Conservation (phyloP, 2,329 filamentous ascomycete species). For the Cryphonectria naterciae region DNA sequence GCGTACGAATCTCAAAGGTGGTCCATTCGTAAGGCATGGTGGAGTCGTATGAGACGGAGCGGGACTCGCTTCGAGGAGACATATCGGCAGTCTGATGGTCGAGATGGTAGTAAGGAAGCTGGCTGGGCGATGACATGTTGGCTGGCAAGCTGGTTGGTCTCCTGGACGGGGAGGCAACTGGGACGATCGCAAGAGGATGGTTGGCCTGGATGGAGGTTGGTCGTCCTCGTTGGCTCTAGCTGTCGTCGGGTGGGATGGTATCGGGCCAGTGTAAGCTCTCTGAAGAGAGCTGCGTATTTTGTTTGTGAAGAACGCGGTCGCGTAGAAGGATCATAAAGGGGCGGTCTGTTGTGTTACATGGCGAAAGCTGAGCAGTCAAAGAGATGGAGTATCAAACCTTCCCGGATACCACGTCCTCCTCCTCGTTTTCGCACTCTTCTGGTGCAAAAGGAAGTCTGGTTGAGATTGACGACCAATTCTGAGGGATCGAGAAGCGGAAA, state of each 20-base stretch:
- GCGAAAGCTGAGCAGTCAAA: neutral
- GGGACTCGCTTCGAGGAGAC: neutral
- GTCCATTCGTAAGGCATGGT: conserved; percentile 12
- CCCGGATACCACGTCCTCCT: neutral
- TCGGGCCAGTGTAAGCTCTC: neutral
- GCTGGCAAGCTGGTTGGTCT: neutral
- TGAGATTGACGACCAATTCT: neutral
- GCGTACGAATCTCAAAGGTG: conserved; percentile 24
- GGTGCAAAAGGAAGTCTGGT: neutral
- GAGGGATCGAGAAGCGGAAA: neutral
- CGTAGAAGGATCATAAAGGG: neutral
- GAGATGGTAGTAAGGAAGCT: neutral
- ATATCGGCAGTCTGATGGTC: neutral
- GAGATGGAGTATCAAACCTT: neutral
- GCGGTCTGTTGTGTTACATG: neutral
- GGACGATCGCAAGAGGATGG: neutral
- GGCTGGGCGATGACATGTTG: neutral
- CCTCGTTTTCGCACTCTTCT: neutral
- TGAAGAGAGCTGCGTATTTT: neutral
- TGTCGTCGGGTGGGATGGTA: neutral
- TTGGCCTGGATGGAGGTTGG: neutral
- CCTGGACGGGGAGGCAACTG: neutral
- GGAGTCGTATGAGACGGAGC: neutral
- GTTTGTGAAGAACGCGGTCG: neutral
- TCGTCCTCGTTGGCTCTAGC: neutral